Base-by-base conservation (phyloP, 2,329 filamentous ascomycete species). In the Ceratocystis lukuohia region DNA sequence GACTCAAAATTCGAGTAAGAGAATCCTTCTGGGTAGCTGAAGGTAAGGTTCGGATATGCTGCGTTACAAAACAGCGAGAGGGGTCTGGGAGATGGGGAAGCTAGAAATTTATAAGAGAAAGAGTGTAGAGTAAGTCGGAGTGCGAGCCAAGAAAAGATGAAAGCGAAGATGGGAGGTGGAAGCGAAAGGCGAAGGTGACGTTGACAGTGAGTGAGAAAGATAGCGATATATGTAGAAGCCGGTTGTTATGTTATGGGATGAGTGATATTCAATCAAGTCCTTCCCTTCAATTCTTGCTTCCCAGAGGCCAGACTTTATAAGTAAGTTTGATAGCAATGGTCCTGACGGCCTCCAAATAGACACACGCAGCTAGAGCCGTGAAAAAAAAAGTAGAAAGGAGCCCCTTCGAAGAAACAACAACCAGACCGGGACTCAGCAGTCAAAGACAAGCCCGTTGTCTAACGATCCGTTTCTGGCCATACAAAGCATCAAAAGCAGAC, bases 391-490 rank as follows among this genome's bases (percentile, higher is more conserved):
- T 15, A n/a, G 56, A 59, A 59, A 59, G 20, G 28, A 8, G 17
- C 17, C 25, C 28, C 25, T 41, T 41, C 37, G 3, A 59, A 37
- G 56, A 59, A 59, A 59, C 56, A 59, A 59, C 7, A 59, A 7
- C 37, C n/a, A 8, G 56, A 10, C 56, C 12, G 17, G 56, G 25
- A 33, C 28, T 33, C 56, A 59, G 56, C 10, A 59, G 37, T 37
- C 12, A 59, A 59, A 59, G 56, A 59, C 56, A 59, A 59, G 56
- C 56, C 28, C 37, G 25, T n/a, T 59, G 56, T 59, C 56, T 17
- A 59, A 59, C 56, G 33, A n/a, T 33, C 28, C 5, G 25, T 25
- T 59, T 59, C 56, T 10, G 56, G 28, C 25, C 12, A 30, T 37
- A 28, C 12, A 33, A 59, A 17, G 12, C 56, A 33, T 7, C 17